Conservation (phyloP, 2,329 filamentous ascomycete genomes). For the Scedosporium minutisporum region DNA sequence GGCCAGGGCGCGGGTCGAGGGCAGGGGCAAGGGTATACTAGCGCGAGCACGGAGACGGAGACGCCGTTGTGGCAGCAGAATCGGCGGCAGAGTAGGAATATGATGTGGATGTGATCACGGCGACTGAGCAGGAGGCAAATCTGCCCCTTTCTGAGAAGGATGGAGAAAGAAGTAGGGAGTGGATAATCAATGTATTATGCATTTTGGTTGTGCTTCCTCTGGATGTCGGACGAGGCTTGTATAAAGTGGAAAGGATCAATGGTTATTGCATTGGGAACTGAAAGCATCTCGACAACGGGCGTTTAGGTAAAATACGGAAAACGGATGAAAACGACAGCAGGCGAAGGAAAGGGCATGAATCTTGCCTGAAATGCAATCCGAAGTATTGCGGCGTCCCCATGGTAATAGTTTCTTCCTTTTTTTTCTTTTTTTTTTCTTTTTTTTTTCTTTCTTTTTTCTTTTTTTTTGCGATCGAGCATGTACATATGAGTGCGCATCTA, state of each 20-base stretch:
- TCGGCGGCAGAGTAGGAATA: conserved; percentile 10
- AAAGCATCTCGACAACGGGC: no score
- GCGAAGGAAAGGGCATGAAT: neutral
- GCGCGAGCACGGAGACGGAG: neutral
- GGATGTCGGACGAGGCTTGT: no score
- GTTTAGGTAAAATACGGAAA: neutral
- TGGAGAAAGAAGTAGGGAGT: neutral
- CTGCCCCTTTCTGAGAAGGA: neutral
- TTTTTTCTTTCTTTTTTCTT: no score
- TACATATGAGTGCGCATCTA: no score
- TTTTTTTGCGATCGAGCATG: no score
- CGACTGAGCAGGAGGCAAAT: neutral
- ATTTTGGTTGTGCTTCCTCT: neutral
- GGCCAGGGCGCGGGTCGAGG: neutral
- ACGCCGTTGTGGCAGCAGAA: conserved; percentile 12
- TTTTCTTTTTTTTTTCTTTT: no score
- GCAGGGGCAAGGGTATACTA: neutral
- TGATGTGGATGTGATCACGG: conserved; percentile 11
- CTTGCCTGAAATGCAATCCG: neutral
- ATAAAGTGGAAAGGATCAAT: no score
- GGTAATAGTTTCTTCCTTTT: no score
- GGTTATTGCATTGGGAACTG: no score
- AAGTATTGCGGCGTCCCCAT: no score
- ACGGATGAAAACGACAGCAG: neutral
- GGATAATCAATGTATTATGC: neutral